Base-by-base conservation (phyloP, 345 rosid genomes). In the Aquilaria sinensis region DNA sequence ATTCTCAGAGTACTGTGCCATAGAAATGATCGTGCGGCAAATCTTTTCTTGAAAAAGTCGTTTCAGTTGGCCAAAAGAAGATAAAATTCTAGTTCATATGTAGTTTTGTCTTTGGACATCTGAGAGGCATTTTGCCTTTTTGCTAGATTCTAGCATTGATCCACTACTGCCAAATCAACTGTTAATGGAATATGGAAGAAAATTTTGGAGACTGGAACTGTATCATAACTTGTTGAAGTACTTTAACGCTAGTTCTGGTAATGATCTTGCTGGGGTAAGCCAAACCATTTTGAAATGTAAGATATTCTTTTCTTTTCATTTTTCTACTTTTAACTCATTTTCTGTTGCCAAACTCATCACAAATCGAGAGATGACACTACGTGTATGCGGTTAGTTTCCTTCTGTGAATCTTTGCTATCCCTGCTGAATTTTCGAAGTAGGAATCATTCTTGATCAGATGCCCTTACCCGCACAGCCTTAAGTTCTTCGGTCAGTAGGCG, bases 1-100 rank as follows among this genome's bases (percentile, higher is more conserved):
- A 81, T 88, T 14, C 65, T 90, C 12, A 80, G 96, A 57, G 86
- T 93, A 9, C 68, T 93, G 61, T 93, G 96, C 74, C 77, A 90
- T 68, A 80, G 97, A 73, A 83, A 87, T 49, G 97, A 90, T 59
- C 77, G 80, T 41, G 74, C 71, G 1, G 94, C 96, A 12, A 86
- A 81, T 49, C 82, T 59, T 15, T 93, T 83, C 72, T 70, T 93
- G 49, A 90, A 83, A 74, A 84, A 79, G 64, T 55, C 88, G 53
- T 93, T 93, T 63, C 92, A 84, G 6, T 69, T 90, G 69, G 83
- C 87, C 33, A 90, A 80, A 70, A 78, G 88, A 64, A 80, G 76
- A 71, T 83, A 71, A 82, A 57, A 31, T 30, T 1, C 45, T 9
- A 33, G 14, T 33, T 31, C 13, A 30, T 49, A 12, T 49, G 7